A percentile compares a stretch with the other conserved stretches of the same genome.
Evolutionary conservation across 164 flowering plant species (phyloP).

Genomic region (Cinnamomum chago): DNA sequence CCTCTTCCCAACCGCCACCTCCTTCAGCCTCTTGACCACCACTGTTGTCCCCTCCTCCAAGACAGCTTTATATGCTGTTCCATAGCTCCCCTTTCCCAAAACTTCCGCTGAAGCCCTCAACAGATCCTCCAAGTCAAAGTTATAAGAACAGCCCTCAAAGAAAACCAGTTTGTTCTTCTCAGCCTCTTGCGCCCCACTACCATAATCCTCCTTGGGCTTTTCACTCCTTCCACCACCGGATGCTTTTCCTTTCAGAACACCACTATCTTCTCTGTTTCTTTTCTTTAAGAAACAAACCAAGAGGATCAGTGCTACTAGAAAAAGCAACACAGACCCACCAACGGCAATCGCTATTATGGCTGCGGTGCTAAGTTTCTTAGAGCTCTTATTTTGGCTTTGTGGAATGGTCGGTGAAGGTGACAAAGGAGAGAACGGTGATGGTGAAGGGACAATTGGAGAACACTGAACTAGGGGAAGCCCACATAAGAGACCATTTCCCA

Average conservation of each 20-base stretch:
- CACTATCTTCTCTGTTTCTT: slow-evolving; percentile 22
- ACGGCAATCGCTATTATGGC: slow-evolving; percentile 53
- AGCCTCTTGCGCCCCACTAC: slow-evolving; percentile 74
- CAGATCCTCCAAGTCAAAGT: slow-evolving; percentile 33
- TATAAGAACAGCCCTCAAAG: slow-evolving; percentile 31
- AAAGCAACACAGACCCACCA: slow-evolving; percentile 44
- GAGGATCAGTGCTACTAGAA: slow-evolving; percentile 28
- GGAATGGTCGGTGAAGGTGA: slow-evolving; percentile 28
- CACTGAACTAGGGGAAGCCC: slow-evolving; percentile 66
- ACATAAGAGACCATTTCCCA: slow-evolving; percentile 56
- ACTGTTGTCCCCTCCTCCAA: slow-evolving; percentile 65
- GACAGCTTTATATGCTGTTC: slow-evolving; percentile 85
- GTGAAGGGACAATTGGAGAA: slow-evolving; percentile 34
- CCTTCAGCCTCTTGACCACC: slow-evolving; percentile 87
- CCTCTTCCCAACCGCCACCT: slow-evolving; percentile 59
- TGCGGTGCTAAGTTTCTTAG: slow-evolving; percentile 38
- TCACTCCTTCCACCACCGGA: slow-evolving; percentile 41
- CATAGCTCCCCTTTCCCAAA: slow-evolving; percentile 86
- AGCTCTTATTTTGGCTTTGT: slow-evolving; percentile 6
- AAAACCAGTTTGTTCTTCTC: slow-evolving; percentile 34
- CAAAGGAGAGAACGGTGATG: slow-evolving; percentile 33
- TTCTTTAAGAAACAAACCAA: slow-evolving; percentile 39
- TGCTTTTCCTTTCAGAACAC: slow-evolving; percentile 36
- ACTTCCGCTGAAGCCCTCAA: slow-evolving; percentile 61
- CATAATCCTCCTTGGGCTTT: slow-evolving; percentile 65